Percentiles rank a stretch among this genome's conserved stretches.
Evolutionary conservation across 2,329 filamentous ascomycete species (phyloP).

Genomic region (Penicillium sp.): DNA sequence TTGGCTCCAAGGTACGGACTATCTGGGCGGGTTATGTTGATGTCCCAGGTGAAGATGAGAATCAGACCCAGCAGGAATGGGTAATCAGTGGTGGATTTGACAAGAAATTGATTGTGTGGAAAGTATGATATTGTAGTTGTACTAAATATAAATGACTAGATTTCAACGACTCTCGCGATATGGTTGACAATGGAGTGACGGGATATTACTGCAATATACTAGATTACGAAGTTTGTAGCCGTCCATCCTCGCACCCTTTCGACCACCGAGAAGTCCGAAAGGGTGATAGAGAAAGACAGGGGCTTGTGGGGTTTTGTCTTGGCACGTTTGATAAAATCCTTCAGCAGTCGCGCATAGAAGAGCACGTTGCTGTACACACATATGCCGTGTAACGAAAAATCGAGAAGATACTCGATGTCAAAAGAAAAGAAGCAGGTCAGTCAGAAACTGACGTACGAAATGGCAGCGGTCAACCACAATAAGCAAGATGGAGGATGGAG

Average conservation of each 20-base stretch:
- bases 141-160: not conserved
- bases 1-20: slow-evolving; percentile 59
- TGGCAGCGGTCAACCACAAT: slow-evolving; percentile 1
- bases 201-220: slow-evolving; percentile 5
- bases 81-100: slow-evolving; percentile 66
- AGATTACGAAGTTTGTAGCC: slow-evolving; percentile 39
- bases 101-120: slow-evolving; percentile 61
- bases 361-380: slow-evolving; percentile 70
- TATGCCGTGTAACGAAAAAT: slow-evolving; percentile 51
- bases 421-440: not conserved
- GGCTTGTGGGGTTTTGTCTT: slow-evolving; percentile 51
- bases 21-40: slow-evolving; percentile 55
- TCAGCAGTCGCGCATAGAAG: slow-evolving; percentile 64
- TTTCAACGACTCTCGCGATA: not conserved
- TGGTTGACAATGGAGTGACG: not conserved
- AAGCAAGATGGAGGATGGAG: slow-evolving; percentile 3
- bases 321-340: slow-evolving; percentile 65
- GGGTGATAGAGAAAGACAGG: slow-evolving; percentile 51
- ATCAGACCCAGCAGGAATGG: slow-evolving; percentile 48
- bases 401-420: slow-evolving; percentile 9
- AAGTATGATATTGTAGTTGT: slow-evolving; percentile 14
- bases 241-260: slow-evolving; percentile 50
- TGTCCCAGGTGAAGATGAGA: slow-evolving; percentile 20
- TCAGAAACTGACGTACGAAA: slow-evolving; percentile 2
- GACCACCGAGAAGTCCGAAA: slow-evolving; percentile 35